phyloP scores from a whole-genome alignment of 2,329 filamentous ascomycete genomes.

The Exophiala bonariae region DNA sequence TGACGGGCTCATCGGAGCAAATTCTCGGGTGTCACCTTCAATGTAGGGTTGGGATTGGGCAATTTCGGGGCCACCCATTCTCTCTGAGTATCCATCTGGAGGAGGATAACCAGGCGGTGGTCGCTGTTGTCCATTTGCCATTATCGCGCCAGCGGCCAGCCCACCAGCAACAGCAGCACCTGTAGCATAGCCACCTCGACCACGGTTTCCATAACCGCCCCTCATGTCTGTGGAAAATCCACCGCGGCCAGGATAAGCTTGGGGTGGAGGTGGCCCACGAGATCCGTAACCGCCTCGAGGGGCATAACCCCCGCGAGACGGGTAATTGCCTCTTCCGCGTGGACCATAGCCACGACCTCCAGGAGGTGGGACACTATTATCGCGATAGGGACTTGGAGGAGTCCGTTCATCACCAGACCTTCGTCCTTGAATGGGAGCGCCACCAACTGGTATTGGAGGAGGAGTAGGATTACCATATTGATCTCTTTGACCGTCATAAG shows the following conservation, averaged over 20 bases:
- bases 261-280: slow-evolving; percentile 35
- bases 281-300: slow-evolving; percentile 39
- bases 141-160: slow-evolving; percentile 45
- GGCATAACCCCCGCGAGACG: slow-evolving; percentile 30
- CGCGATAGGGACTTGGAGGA: slow-evolving; percentile 17
- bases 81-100: slow-evolving; percentile 40
- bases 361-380: slow-evolving; percentile 25
- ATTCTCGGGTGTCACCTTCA: slow-evolving; percentile 34
- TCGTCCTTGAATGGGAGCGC: slow-evolving; percentile 19
- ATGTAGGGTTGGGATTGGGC: slow-evolving; percentile 15
- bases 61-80: slow-evolving; percentile 14
- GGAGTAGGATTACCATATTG: slow-evolving; percentile 43
- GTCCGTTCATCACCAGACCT: slow-evolving; percentile 16
- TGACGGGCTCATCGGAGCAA: slow-evolving; percentile 16
- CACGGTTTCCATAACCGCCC: slow-evolving; percentile 30
- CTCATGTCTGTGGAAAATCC: slow-evolving; percentile 35
- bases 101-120: slow-evolving; percentile 53
- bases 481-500: slow-evolving; percentile 34
- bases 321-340: slow-evolving; percentile 59
- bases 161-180: slow-evolving; percentile 33
- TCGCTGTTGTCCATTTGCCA: slow-evolving; percentile 40
- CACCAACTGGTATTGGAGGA: slow-evolving; percentile 30
- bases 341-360: slow-evolving; percentile 45
- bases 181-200: slow-evolving; percentile 25
- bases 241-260: slow-evolving; percentile 44